Base-by-base conservation (phyloP, 2,329 filamentous ascomycete genomes). In the Verticillium nonalfalfae region DNA sequence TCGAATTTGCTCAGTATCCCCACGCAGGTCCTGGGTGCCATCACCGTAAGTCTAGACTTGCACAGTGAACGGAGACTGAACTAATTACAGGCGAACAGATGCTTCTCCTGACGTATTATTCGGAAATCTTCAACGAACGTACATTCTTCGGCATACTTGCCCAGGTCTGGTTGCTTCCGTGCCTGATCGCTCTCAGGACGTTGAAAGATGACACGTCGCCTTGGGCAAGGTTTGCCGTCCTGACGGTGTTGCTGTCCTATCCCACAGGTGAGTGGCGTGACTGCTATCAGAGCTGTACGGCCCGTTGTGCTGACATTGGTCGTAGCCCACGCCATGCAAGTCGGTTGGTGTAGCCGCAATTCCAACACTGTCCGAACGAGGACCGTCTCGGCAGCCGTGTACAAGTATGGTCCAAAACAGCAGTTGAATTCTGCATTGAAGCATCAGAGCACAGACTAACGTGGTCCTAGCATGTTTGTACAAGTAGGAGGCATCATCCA, bases 321-420 rank as follows among this genome's bases (percentile, higher is more conserved):
- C 7, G 5, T 56, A 68, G 68, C 73, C 1, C 81, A 87, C 66
- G 80, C 83, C 0, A 80, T 86, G 21, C 74, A 84, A 45, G 84
- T 86, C 0, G 84, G 81, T 0, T 81, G 84, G 72, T 83, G 79
- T 0, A 83, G 1, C 84, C 83, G 82, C 59, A 90, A 90, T 66
- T 81, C 85, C 1, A 85, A 86, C 60, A 78, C 81, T 0, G 86
- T 89, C 1, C 78, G 85, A 2, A 83, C 83, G 1, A 75, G 87
- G 4, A 85, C 86, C 1, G 84, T 90, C 4, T 84, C 84, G 0
- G 82, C 84, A 1, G 86, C 85, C 1, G 70, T 85, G 15, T 87
- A 86, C 69, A 87, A 86, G 62, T 59, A 35, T 7, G 55, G 33
- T 39, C 50, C 45, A 15, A 34, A 21, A 26, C 21, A 9, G 33